Evolutionary conservation across 306 rosid species (phyloP).

Genomic region (Fragaria nilgerrensis): DNA sequence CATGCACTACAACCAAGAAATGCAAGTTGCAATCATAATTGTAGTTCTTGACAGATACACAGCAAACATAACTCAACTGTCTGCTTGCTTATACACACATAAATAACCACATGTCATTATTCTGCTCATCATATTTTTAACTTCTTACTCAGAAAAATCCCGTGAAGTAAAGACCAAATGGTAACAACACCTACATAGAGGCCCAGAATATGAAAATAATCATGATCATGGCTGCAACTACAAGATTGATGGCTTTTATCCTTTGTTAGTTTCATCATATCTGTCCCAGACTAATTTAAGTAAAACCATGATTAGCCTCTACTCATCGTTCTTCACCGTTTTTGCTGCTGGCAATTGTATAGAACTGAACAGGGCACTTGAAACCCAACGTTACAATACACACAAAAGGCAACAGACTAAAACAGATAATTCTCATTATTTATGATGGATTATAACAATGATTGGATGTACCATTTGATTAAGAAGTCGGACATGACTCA

Average conservation of each 20-base stretch:
- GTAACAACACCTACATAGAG: not conserved
- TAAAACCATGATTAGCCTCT: not conserved
- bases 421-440: not conserved
- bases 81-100: not conserved
- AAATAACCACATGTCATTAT: not conserved
- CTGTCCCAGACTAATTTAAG: not conserved
- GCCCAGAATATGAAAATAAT: not conserved
- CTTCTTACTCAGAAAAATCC: not conserved
- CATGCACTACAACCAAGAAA: too few relatives aligned
- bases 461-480: not conserved
- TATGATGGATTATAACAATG: not conserved
- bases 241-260: not conserved
- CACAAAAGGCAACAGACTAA: not conserved
- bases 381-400: not conserved
- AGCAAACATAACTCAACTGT: too few relatives aligned
- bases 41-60: too few relatives aligned
- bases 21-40: too few relatives aligned
- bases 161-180: not conserved
- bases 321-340: not conserved
- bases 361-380: not conserved
- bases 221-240: not conserved
- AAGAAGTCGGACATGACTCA: too few relatives aligned
- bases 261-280: slow-evolving; percentile 6
- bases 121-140: not conserved
- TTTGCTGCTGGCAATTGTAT: not conserved